Percentiles rank a stretch among this genome's conserved stretches.
Conservation (phyloP, 371 early-diverging fungal genomes). For the Nosema muscidifuracis region DNA sequence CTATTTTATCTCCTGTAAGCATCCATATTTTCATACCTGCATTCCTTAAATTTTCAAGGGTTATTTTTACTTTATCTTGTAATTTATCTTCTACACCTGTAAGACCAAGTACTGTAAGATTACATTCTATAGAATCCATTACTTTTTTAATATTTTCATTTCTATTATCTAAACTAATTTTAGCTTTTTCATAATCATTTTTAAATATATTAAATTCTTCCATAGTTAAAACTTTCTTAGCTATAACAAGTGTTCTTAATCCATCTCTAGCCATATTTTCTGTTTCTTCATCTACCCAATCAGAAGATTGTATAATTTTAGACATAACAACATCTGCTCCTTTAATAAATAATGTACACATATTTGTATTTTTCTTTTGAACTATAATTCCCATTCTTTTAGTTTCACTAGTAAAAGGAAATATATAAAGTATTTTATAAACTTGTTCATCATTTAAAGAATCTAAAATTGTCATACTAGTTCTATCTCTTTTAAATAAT, state of each 20-base stretch:
- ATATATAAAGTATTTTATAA: conserved; percentile 77
- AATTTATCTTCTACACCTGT: conserved; percentile 94
- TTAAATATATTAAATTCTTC: conserved; percentile 61
- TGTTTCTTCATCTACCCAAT: conserved; percentile 96
- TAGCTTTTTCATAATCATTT: conserved; percentile 50
- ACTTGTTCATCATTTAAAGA: conserved; percentile 32
- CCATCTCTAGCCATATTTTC: conserved; percentile 97
- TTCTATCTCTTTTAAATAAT: conserved; percentile 67
- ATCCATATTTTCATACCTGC: conserved; percentile 96
- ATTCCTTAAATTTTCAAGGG: conserved; percentile 71
- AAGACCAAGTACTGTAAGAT: conserved; percentile 81
- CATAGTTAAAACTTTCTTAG: conserved; percentile 71
- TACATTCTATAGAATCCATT: conserved; percentile 71
- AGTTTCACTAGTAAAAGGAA: conserved; percentile 90
- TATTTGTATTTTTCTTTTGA: conserved; percentile 65
- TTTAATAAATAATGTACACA: conserved; percentile 77
- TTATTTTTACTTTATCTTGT: conserved; percentile 84
- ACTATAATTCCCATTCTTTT: conserved; percentile 98
- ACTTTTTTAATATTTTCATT: conserved; percentile 68
- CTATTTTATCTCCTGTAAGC: conserved; percentile 95
- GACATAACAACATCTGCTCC: conserved; percentile 95
- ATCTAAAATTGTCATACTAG: conserved; percentile 32
- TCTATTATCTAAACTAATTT: conserved; percentile 69
- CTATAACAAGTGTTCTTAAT: conserved; percentile 88
- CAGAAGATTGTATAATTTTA: conserved; percentile 77